These are phyloP conservation scores for Parietaria judaica DNA, from an alignment of 306 rosid genomes.

Conservation along the genomic window DNA sequence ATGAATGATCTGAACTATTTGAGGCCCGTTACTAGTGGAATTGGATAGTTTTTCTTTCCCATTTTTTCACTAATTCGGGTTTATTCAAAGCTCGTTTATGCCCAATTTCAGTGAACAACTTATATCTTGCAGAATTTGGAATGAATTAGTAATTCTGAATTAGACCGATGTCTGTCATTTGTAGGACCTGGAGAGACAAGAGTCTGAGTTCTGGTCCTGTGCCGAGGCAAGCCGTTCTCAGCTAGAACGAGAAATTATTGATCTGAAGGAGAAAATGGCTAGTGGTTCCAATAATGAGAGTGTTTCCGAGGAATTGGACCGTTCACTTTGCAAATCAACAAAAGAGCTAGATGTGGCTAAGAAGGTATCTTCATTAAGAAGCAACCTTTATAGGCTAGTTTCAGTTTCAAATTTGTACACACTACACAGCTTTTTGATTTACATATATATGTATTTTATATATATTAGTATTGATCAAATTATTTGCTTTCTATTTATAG, in stretches of 20 bases:
- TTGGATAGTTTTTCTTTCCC: no score
- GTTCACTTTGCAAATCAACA: conserved; percentile 34
- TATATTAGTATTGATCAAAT: no score
- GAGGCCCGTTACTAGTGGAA: no score
- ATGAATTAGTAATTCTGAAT: conserved; percentile 1
- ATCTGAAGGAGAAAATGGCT: conserved; percentile 43
- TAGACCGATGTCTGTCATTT: conserved; percentile 10
- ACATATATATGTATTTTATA: no score
- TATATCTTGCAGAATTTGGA: no score
- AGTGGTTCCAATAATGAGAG: conserved; percentile 31
- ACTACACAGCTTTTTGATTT: no score
- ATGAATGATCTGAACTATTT: no score
- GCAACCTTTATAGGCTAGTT: not conserved
- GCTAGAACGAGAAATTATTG: conserved; percentile 43
- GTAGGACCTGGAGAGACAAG: conserved; percentile 65
- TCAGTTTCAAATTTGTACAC: no score
- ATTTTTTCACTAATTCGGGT: no score
- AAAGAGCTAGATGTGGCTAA: conserved; percentile 45
- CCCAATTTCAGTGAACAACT: no score
- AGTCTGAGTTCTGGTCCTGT: conserved; percentile 29
- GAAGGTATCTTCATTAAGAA: conserved; percentile 39
- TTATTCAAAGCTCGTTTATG: no score
- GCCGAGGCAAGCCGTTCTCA: conserved; percentile 31
- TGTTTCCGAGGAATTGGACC: conserved; percentile 34
- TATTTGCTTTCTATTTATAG: conserved; percentile 27